Percentiles rank a stretch among this genome's conserved stretches.
phyloP scores from a whole-genome alignment of 441 rosid species.

The Metrosideros polymorpha region DNA sequence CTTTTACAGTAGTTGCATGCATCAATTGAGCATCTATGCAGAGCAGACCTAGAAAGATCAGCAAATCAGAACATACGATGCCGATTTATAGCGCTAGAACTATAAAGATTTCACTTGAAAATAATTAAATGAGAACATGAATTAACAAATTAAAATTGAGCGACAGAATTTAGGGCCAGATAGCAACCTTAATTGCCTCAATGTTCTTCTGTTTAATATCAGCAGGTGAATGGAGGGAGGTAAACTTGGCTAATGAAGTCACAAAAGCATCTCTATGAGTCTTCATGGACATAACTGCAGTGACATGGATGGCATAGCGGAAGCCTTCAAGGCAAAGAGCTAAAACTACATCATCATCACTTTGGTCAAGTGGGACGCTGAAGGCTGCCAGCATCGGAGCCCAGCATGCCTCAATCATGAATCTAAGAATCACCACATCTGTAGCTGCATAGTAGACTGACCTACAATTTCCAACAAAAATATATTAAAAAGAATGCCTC shows the following conservation, averaged over 20 bases:
- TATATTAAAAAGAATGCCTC: not conserved
- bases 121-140: not conserved
- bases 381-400: constrained; percentile 99
- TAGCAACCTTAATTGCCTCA: constrained; percentile 85
- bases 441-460: constrained; percentile 97
- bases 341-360: constrained; percentile 78
- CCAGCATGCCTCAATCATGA: constrained; percentile 99
- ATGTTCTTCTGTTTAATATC: constrained; percentile 93
- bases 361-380: constrained; percentile 98
- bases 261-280: constrained; percentile 99
- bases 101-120: not conserved
- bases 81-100: not conserved
- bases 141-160: not conserved
- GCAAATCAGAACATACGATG: not conserved
- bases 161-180: not conserved
- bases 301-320: constrained; percentile 87
- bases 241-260: constrained; percentile 96
- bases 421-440: constrained; percentile 88
- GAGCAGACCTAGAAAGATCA: not conserved
- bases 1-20: not conserved
- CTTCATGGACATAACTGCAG: constrained; percentile 98
- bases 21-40: not conserved
- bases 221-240: constrained; percentile 96
- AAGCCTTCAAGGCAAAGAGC: constrained; percentile 91
- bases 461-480: constrained; percentile 46